Conservation (phyloP, 2,329 filamentous ascomycete species). For the Pseudomassariella vexata region DNA sequence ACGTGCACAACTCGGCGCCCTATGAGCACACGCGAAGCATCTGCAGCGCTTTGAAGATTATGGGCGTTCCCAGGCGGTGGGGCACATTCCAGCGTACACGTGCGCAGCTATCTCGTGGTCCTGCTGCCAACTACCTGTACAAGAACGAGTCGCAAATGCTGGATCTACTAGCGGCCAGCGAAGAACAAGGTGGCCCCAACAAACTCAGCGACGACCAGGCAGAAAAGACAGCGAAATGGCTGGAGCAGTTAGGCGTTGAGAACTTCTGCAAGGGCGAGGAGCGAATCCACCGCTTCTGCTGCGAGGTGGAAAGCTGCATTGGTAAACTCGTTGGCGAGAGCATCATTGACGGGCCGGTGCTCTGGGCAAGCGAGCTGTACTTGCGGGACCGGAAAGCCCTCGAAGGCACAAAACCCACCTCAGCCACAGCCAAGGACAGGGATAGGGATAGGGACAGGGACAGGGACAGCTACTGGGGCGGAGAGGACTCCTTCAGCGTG, state of each 20-base stretch:
- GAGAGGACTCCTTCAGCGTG: slow-evolving; percentile 47
- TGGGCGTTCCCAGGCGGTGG: slow-evolving; percentile 64
- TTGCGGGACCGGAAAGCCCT: slow-evolving; percentile 65
- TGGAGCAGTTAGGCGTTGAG: slow-evolving; percentile 74
- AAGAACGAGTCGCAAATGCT: slow-evolving; percentile 80
- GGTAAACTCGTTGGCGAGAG: slow-evolving; percentile 80
- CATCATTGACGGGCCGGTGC: slow-evolving; percentile 75
- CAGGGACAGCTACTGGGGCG: slow-evolving; percentile 37
- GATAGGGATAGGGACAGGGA: too few relatives aligned
- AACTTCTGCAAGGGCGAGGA: slow-evolving; percentile 96
- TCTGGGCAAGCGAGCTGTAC: slow-evolving; percentile 91
- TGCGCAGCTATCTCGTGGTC: slow-evolving; percentile 39
- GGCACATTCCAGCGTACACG: slow-evolving; percentile 44
- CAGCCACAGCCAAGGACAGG: too few relatives aligned
- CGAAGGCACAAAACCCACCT: slow-evolving; percentile 33
- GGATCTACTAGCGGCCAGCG: slow-evolving; percentile 76
- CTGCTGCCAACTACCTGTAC: slow-evolving; percentile 61
- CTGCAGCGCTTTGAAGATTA: slow-evolving; percentile 81
- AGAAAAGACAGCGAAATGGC: slow-evolving; percentile 76
- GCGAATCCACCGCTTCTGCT: slow-evolving; percentile 86
- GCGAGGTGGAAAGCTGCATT: slow-evolving; percentile 82
- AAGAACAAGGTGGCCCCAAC: slow-evolving; percentile 83
- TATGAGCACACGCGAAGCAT: slow-evolving; percentile 87
- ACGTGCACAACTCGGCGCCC: slow-evolving; percentile 81
- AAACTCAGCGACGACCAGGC: slow-evolving; percentile 96